Conservation (phyloP, 2,329 filamentous ascomycete species). For the Rhynchosporium agropyri region DNA sequence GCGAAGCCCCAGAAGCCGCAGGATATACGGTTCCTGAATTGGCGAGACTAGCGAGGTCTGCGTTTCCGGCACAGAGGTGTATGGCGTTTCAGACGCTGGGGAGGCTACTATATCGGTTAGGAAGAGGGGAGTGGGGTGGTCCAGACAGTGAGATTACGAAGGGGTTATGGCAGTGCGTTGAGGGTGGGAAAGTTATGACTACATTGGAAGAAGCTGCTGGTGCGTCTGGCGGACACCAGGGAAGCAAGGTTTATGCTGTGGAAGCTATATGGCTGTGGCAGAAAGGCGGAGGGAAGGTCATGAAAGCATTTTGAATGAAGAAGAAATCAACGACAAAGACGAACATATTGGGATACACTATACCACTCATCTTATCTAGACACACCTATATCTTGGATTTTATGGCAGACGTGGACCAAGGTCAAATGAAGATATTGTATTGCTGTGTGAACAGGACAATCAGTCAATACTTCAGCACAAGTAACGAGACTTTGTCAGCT, state of each 20-base stretch:
- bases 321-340: background rate
- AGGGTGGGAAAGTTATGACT: slow-evolving; percentile 75
- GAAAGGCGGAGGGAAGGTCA: slow-evolving; percentile 45
- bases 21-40: slow-evolving; percentile 93
- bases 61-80: slow-evolving; percentile 84
- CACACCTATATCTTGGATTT: background rate
- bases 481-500: no score
- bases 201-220: slow-evolving; percentile 76
- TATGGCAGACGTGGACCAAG: background rate
- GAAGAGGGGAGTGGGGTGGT: slow-evolving; percentile 70
- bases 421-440: background rate
- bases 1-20: slow-evolving; percentile 86
- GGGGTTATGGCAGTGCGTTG: slow-evolving; percentile 81
- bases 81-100: slow-evolving; percentile 91
- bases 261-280: slow-evolving; percentile 82
- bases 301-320: slow-evolving; percentile 36
- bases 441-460: no score
- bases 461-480: no score
- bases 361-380: background rate
- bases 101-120: slow-evolving; percentile 79
- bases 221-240: slow-evolving; percentile 69
- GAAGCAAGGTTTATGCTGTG: slow-evolving; percentile 79
- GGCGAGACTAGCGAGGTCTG: slow-evolving; percentile 76
- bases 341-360: no score
- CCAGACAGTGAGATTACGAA: slow-evolving; percentile 68